Evolutionary conservation across 306 rosid species (phyloP).

Genomic region (Lathyrus oleraceus): DNA sequence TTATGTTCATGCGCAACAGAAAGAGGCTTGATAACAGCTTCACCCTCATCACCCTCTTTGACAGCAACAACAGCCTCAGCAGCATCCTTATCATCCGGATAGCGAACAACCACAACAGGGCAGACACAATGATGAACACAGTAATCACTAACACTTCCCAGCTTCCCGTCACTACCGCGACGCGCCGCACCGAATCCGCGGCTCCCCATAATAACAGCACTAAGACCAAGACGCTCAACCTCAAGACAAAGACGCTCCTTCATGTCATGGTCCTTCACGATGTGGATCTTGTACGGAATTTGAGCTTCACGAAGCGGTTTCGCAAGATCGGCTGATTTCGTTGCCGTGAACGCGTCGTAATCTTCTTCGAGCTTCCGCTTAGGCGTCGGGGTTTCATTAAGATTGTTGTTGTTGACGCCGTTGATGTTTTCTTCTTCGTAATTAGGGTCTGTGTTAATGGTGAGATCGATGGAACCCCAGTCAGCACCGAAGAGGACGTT

Average conservation of each 20-base stretch:
- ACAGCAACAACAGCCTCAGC: slow-evolving; percentile 39
- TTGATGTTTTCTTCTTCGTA: slow-evolving; percentile 36
- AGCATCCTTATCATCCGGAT: slow-evolving; percentile 75
- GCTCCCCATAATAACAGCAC: slow-evolving; percentile 96
- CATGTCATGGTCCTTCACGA: slow-evolving; percentile 98
- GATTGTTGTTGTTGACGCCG: neutral
- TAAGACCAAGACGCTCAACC: slow-evolving; percentile 93
- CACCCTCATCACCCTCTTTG: slow-evolving; percentile 49
- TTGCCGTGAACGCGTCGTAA: slow-evolving; percentile 84
- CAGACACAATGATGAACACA: slow-evolving; percentile 97
- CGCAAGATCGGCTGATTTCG: slow-evolving; percentile 77
- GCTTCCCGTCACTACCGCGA: slow-evolving; percentile 83
- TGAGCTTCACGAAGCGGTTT: slow-evolving; percentile 76
- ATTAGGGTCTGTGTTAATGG: slow-evolving; percentile 53
- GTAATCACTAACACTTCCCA: slow-evolving; percentile 95
- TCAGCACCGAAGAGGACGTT: slow-evolving; percentile 96
- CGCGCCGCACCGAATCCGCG: slow-evolving; percentile 84
- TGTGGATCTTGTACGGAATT: slow-evolving; percentile 97
- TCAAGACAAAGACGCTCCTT: slow-evolving; percentile 89
- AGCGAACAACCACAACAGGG: slow-evolving; percentile 91
- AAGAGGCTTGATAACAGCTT: slow-evolving; percentile 47
- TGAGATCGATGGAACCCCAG: slow-evolving; percentile 88
- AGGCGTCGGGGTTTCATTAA: slow-evolving; percentile 26
- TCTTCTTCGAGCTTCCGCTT: slow-evolving; percentile 75
- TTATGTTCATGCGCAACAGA: slow-evolving; percentile 33